Percentiles rank a stretch among this genome's conserved stretches.
phyloP scores from a whole-genome alignment of 225 moss, liverwort and hornwort species.

The Physcomitrellopsis africana region DNA sequence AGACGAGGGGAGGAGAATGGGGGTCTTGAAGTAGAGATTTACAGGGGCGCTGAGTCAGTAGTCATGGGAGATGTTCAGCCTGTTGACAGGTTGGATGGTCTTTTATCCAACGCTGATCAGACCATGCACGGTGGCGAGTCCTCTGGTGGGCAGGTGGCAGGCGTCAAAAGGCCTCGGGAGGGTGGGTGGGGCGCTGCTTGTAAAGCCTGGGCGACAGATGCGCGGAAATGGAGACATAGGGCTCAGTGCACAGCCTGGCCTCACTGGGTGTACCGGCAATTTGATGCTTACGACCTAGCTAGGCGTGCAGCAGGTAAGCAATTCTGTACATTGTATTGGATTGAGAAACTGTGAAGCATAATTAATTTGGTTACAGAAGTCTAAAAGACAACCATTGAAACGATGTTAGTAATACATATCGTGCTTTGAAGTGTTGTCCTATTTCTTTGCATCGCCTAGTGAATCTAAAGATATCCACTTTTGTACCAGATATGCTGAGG shows the following conservation, averaged over 20 bases:
- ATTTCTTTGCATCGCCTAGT: not conserved
- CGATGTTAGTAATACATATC: too few relatives aligned
- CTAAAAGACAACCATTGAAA: too few relatives aligned
- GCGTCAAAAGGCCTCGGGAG: conserved; percentile 54
- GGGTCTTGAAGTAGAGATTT: conserved; percentile 24
- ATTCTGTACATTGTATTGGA: too few relatives aligned
- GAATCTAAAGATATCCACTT: not conserved
- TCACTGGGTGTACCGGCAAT: conserved; percentile 96
- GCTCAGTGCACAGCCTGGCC: conserved; percentile 93
- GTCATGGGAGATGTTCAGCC: conserved; percentile 6
- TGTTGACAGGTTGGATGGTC: conserved; percentile 10
- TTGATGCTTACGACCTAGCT: conserved; percentile 88
- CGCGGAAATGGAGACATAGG: conserved; percentile 62
- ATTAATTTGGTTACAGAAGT: too few relatives aligned
- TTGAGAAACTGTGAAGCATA: too few relatives aligned
- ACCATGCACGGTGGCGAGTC: conserved; percentile 34
- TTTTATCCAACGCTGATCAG: conserved; percentile 7
- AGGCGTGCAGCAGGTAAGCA: conserved; percentile 81
- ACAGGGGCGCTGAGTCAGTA: conserved; percentile 9
- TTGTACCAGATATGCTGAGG: conserved; percentile 77
- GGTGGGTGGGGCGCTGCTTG: conserved; percentile 87
- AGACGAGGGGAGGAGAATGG: conserved; percentile 33
- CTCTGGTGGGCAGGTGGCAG: conserved; percentile 34
- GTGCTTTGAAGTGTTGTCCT: not conserved
- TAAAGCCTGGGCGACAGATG: conserved; percentile 82